Base-by-base conservation (phyloP, 2,329 filamentous ascomycete genomes). In the Pochonia chlamydosporia region DNA sequence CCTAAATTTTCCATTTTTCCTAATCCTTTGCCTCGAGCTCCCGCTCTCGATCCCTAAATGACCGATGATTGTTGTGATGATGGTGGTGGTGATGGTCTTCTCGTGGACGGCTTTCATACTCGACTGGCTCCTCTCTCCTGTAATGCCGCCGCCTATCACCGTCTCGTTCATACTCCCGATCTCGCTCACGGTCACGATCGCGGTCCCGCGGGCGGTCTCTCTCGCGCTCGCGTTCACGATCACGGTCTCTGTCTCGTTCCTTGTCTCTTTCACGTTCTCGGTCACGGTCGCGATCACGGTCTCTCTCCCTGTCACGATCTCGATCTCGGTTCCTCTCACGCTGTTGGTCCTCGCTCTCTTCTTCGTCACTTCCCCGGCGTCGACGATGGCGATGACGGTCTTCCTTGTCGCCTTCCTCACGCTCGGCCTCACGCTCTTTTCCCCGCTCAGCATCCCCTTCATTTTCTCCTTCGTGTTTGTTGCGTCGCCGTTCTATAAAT, bases 391-490 rank as follows among this genome's bases (percentile, higher is more conserved):
- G 59, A 20, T 59, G 59, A 40, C 64, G 60, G 44, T 65, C 46
- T 21, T 51, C 44, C 44, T 48, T 46, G 7, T 49, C 46, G 23
- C 56, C 55, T 16, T 55, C 58, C 3, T 58, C 58, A 14, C 58
- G 56, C 28, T 63, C 57, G 21, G 59, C 58, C 21, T 63, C 59
- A 42, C 57, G 52, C 45, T 63, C 55, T 24, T 60, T 56, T 21
- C 65, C 60, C 18, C 66, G 40, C 14, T 55, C 50, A 9, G 58
- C 57, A 31, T 65, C 58, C 21, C 60, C 55, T n/a, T 71, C 68
- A 4, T 63, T 60, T 39, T 69, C 67, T 24, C 61, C 62, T 24
- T 68, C 64, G 13, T 60, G 52, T 35, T 62, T 62, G 49, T 62
- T 63, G 21, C 63, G 59, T 42, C 62, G 61, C 45, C 61, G 59